Evolutionary conservation across 208 protist genomes (phyloP), one percentile per base, ranked within the genome.

Genomic region (Blastocrithidia nonstop): DNA sequence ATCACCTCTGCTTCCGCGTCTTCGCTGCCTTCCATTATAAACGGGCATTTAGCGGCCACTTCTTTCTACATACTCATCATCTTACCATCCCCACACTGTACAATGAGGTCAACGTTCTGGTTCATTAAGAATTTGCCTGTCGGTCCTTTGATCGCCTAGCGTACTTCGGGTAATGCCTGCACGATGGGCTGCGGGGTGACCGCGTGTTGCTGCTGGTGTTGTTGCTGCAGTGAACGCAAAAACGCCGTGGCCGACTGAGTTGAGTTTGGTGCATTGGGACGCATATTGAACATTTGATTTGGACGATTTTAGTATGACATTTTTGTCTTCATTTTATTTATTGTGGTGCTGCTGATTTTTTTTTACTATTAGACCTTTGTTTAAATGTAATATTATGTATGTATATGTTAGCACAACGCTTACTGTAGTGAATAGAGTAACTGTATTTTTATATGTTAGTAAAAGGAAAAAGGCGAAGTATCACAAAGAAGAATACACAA

Each of bases 31-130:
- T 28, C 26, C 21, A 45, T 47, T 43, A 88, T 59, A 53, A 82
- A 88, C 4, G 62, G 61, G 32, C 64, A 71, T 9, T 61, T 61
- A 11, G 43, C 43, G 4, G 39, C 31, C 17, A 62, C 35, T 4
- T 33, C 26, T 45, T 75, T 72, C 24, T 65, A 55, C 1, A 85
- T 57, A 9, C 63, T 39, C 4, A 76, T 32, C 39, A 61, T 62
- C 40, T 80, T 75, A n/a, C 58, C 66, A 41, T 84, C 79, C 21
- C 58, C 61, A 37, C 72, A 83, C 19, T 75, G 56, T 7, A 88
- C 66, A 32, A 72, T 47, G 7, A 54, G 40, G 24, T 57, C 43
- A 16, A 37, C 11, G 20, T 44, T 26, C 15, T 50, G 54, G 39
- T 68, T 42, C 3, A 57, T 38, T 15, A 56, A 71, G 44, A 61